These are phyloP conservation scores for Tanacetum coccineum DNA, from an alignment of 129 eudicot species.

Conservation along the genomic window DNA sequence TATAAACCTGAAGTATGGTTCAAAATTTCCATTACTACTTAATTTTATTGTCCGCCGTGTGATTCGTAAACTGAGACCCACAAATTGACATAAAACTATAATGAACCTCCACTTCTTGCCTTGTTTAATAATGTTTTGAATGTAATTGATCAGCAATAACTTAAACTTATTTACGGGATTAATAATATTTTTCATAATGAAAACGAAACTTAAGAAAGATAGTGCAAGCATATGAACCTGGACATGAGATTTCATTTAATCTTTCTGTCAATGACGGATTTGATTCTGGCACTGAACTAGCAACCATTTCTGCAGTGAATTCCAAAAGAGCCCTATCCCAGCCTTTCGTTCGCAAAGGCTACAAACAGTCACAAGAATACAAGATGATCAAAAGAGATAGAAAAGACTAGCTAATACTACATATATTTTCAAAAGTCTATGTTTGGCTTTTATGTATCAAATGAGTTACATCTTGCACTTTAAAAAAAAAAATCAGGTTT, in stretches of 20 bases:
- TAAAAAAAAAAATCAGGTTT: not conserved
- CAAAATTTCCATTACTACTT: no score
- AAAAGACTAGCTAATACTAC: not conserved
- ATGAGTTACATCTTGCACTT: constrained; percentile 1
- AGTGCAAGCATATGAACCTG: constrained; percentile 45
- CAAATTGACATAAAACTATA: not conserved
- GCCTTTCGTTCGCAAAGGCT: constrained; percentile 70
- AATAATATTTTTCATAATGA: not conserved
- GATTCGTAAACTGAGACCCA: not conserved
- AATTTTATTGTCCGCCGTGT: not conserved
- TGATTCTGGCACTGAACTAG: constrained; percentile 58
- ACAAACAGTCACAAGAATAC: constrained; percentile 21
- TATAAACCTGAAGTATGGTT: no score
- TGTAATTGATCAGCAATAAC: constrained; percentile 6
- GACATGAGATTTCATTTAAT: constrained; percentile 77
- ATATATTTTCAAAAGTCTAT: constrained; percentile 2
- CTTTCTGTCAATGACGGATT: constrained; percentile 56
- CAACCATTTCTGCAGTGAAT: constrained; percentile 63
- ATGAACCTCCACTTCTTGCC: constrained; percentile 7
- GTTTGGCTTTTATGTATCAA: constrained; percentile 6
- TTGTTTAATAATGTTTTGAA: not conserved
- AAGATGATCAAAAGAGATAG: not conserved
- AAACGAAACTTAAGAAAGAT: constrained; percentile 1
- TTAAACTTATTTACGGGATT: not conserved
- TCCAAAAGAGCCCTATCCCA: constrained; percentile 94